Evolutionary conservation across 768 basidiomycete genomes (phyloP), one percentile per base, ranked within the genome.

Genomic region (Russula brevipes): DNA sequence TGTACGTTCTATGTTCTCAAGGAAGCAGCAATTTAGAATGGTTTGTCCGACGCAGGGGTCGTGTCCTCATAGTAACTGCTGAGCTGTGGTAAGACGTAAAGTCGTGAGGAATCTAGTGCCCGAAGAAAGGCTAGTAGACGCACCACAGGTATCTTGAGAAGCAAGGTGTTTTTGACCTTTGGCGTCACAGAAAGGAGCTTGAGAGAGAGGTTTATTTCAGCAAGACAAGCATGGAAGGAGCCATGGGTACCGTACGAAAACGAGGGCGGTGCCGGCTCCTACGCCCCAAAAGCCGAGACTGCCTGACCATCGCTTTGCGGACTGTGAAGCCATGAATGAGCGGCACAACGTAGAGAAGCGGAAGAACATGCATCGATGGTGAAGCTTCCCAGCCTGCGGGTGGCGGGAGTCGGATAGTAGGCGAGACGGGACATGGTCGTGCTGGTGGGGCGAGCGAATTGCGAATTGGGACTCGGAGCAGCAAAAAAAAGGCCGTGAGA

Each of bases 131-230:
- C 39, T 17, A 33, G 64, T 11, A 12, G n/a, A 75, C 87, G 73
- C 71, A 93, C 91, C 56, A 90, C 70, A 4, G 91, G 91, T 42
- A 89, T 74, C 69, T 91, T 89, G 65, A 82, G 73, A 46, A 94
- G 76, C 64, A 93, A 71, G 70, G 85, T 87, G 46, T 85, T 84
- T 76, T 84, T 87, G 66, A 94, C 87, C 47, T 91, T 79, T n/a
- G 91, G 91, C 0, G 90, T 92, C 53, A 89, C 88, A 6, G 91
- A 92, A 56, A 92, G 80, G 41, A 92, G 66, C 88, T 91, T 70
- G 44, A 60, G 41, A 54, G 41, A 54, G n/a, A 68, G 38, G 44
- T 54, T 61, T 61, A 59, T 56, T 56, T 55, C 54, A 66, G 41
- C 33, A 16, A 50, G 64, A 11, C 63, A 2, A 16, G 46, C 61